Evolutionary conservation across 2,329 filamentous ascomycete genomes (phyloP), one percentile per base, ranked within the genome.

Genomic region (Aspergillus pseudonomiae): DNA sequence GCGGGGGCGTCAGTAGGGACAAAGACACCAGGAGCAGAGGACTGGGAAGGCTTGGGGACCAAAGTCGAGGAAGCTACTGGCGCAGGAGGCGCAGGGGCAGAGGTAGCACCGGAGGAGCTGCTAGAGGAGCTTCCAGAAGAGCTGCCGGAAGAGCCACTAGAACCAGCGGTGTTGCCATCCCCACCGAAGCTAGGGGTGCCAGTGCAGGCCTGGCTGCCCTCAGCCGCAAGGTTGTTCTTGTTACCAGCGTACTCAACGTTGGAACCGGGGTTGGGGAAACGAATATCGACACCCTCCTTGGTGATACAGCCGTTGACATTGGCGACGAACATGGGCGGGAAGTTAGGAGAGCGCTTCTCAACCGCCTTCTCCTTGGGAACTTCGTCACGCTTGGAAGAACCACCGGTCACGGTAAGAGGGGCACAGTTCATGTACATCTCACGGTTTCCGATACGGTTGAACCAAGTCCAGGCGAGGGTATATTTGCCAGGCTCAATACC

Each of bases 401-500:
- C 79, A 4, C 78, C 80, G 0, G 86, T 86, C 28, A 98, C 83
- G 0, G 83, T 85, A 55, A 96, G 78, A 0, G 92, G 88, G 0
- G 91, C 92, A 71, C 94, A 99, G 85, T 97, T 96, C 93, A 97
- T 96, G 84, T 98, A 97, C 85, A 97, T 93, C 76, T 98, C 95
- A 1, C 94, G 89, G 81, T 97, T 97, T 3, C 95, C 95, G 11
- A 96, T 74, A 64, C 90, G 91, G 79, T 98, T 98, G 79, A 96
- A 88, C 95, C 95, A 98, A 0, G 93, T 93, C 93, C 94, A 98
- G 0, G 92, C 92, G 6, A 98, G 83, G 0, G 89, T 91, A 30
- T 91, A 94, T 46, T 93, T 85, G 4, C 94, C 95, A 1, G 89
- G 81, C 10, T 89, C 87, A 54, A 97, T 84, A 26, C 89, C 86